Percentiles rank a stretch among this genome's conserved stretches.
Evolutionary conservation across 164 flowering plant genomes (phyloP).

Genomic region (Chimonanthus praecox): DNA sequence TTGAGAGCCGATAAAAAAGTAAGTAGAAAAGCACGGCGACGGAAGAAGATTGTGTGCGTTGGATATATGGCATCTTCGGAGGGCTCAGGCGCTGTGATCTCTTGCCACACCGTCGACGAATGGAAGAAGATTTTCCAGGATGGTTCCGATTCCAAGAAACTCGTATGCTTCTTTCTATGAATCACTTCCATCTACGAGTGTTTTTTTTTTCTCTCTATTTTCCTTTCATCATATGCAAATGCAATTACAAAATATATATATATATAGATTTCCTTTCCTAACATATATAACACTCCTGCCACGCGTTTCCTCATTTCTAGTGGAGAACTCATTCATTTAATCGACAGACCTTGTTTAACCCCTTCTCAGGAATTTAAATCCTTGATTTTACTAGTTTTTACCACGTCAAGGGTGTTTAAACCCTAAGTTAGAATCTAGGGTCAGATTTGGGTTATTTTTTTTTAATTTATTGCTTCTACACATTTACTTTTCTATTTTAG

Average conservation of each 20-base stretch:
- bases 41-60: too few relatives aligned
- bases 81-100: conserved; percentile 7
- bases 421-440: too few relatives aligned
- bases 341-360: neutral
- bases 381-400: too few relatives aligned
- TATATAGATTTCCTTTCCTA: too few relatives aligned
- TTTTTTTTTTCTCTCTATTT: neutral
- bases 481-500: too few relatives aligned
- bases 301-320: neutral
- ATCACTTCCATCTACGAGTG: neutral
- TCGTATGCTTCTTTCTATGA: neutral
- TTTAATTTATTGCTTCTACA: too few relatives aligned
- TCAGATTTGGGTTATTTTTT: too few relatives aligned
- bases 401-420: too few relatives aligned
- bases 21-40: too few relatives aligned
- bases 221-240: neutral
- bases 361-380: too few relatives aligned
- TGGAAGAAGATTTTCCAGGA: conserved; percentile 4
- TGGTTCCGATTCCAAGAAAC: conserved; percentile 8
- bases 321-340: neutral
- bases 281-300: neutral
- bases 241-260: too few relatives aligned
- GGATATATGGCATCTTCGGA: conserved; percentile 5
- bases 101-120: conserved; percentile 8
- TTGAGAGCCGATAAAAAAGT: too few relatives aligned